Conservation (phyloP, 805 yeast genomes). For the Candida orba region DNA sequence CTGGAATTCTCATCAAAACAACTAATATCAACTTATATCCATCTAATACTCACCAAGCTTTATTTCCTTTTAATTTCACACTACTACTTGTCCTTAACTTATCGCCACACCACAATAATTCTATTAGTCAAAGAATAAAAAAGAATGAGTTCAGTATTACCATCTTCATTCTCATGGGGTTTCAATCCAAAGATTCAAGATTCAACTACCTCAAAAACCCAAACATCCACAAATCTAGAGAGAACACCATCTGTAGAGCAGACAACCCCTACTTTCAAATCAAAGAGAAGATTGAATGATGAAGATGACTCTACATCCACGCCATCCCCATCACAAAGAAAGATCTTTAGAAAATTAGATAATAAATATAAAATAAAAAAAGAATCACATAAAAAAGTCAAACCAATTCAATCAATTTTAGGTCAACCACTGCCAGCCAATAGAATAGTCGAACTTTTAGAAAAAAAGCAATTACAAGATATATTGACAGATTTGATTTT, state of each 20-base stretch:
- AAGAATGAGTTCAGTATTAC: constrained; percentile 13
- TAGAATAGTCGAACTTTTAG: constrained; percentile 63
- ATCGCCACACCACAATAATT: no score
- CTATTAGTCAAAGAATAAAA: neutral
- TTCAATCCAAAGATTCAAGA: constrained; percentile 22
- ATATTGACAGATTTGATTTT: constrained; percentile 47
- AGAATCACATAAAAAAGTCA: constrained; percentile 21
- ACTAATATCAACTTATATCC: no score
- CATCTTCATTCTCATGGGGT: constrained; percentile 22
- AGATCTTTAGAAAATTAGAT: constrained; percentile 1
- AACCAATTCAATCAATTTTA: constrained; percentile 25
- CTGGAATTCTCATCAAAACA: neutral
- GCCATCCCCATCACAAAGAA: constrained; percentile 2
- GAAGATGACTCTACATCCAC: constrained; percentile 9
- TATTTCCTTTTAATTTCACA: no score
- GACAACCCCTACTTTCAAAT: constrained; percentile 1
- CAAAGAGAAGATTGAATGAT: constrained; percentile 13
- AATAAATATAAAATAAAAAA: constrained; percentile 11
- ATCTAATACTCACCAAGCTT: no score
- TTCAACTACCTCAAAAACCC: constrained; percentile 11
- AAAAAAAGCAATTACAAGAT: constrained; percentile 44
- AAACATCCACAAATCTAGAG: constrained; percentile 3
- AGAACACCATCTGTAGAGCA: constrained; percentile 4
- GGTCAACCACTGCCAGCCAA: constrained; percentile 58
- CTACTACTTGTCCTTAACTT: neutral